phyloP scores from a whole-genome alignment of 192 early-diverging fungal species.

The Coemansia sp. region DNA sequence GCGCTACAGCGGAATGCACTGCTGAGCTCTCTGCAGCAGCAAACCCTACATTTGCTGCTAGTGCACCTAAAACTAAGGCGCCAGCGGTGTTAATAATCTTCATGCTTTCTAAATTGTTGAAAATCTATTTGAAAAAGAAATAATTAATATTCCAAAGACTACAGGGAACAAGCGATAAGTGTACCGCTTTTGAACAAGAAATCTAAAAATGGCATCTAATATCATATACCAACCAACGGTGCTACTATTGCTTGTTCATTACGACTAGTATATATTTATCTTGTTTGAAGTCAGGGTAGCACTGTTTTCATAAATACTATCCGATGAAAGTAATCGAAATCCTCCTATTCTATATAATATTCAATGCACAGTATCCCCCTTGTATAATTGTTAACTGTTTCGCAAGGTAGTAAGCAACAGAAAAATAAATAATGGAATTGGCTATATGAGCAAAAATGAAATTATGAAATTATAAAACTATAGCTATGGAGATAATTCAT shows the following conservation, averaged over 20 bases:
- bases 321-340: background rate
- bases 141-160: background rate
- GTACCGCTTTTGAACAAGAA: background rate
- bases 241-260: background rate
- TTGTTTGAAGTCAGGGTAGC: background rate
- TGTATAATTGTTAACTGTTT: constrained; percentile 12
- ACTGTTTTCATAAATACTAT: background rate
- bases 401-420: background rate
- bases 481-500: background rate
- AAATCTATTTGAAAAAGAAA: background rate
- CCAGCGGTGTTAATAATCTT: background rate
- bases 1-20: background rate
- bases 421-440: background rate
- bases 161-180: background rate
- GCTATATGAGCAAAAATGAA: background rate
- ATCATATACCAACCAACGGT: background rate
- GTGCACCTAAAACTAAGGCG: background rate
- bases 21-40: background rate
- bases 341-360: background rate
- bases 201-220: background rate
- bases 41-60: background rate
- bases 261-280: background rate
- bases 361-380: background rate
- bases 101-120: background rate
- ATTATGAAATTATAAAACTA: background rate